Base-by-base conservation (phyloP, 345 rosid species). In the Populus davidiana region DNA sequence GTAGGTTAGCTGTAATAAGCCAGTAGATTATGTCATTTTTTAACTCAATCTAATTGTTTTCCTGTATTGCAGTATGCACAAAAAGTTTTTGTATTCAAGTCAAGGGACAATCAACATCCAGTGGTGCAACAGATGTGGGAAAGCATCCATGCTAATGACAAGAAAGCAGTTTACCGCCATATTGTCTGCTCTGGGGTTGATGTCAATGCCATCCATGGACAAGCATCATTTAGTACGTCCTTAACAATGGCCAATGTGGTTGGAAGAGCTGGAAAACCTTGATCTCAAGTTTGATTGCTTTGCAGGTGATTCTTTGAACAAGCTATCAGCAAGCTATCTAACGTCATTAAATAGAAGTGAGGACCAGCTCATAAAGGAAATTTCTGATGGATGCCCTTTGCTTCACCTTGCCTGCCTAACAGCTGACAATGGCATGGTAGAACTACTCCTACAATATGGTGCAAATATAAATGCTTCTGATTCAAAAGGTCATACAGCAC, bases 351-450 rank as follows among this genome's bases (percentile, higher is more conserved):
- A 71, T 59, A 67, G 74, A 25, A 79, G 43, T 38, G 86, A 83
- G 69, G 86, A 82, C 81, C 82, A 72, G 70, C 72, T 79, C 50
- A 71, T 78, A 75, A 82, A 83, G 72, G 90, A 90, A 35, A 76
- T 81, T 63, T 79, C 88, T 64, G 86, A 82, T 54, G 85, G 87
- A 31, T 90, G 93, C 77, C 88, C 93, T 36, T 78, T 92, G 81
- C 94, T 92, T 87, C 97, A 92, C 82, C 89, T 90, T 6, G 94
- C 97, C 74, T 92, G 97, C 84, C 83, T 90, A 74, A 84, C 83
- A 81, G 89, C 94, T 73, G 97, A 90, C 81, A 83, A 88, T 14
- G 92, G 88, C 81, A 90, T 92, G 94, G 92, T 89, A 36, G 97
- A 92, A 82, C 82, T 92, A 7, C 86, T 92, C 44, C 86, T 92